phyloP scores from a whole-genome alignment of 768 basidiomycete species.

The Phlebiopsis flavidoalba region DNA sequence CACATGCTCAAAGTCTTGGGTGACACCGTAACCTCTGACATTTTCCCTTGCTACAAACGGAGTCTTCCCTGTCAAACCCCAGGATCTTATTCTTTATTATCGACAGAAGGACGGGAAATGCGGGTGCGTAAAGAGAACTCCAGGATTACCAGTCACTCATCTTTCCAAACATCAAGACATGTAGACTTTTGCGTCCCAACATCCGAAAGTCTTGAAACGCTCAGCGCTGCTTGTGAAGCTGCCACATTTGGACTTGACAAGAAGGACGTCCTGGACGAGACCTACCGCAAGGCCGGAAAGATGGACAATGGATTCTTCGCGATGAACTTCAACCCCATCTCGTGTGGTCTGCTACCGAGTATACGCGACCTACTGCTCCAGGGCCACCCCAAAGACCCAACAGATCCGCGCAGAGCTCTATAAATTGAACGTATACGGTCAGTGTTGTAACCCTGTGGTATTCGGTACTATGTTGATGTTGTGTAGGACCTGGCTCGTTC shows the following conservation, averaged over 20 bases:
- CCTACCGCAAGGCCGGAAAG: slow-evolving; percentile 29
- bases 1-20: neutral
- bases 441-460: neutral
- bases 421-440: slow-evolving; percentile 45
- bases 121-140: neutral
- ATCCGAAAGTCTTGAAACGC: slow-evolving; percentile 13
- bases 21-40: neutral
- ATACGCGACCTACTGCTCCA: slow-evolving; percentile 17
- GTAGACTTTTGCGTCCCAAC: slow-evolving; percentile 11
- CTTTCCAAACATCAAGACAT: neutral
- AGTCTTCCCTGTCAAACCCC: neutral
- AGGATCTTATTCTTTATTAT: slow-evolving; percentile 13
- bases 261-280: slow-evolving; percentile 27
- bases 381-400: slow-evolving; percentile 10
- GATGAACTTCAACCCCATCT: neutral
- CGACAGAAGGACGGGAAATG: neutral
- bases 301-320: slow-evolving; percentile 16
- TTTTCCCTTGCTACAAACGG: slow-evolving; percentile 8
- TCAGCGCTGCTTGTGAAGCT: slow-evolving; percentile 20
- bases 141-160: neutral
- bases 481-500: slow-evolving; percentile 35
- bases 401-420: slow-evolving; percentile 33
- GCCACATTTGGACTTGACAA: slow-evolving; percentile 26
- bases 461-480: neutral
- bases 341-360: slow-evolving; percentile 3